phyloP scores from a whole-genome alignment of 257 asterid species.

The Lithospermum erythrorhizon region DNA sequence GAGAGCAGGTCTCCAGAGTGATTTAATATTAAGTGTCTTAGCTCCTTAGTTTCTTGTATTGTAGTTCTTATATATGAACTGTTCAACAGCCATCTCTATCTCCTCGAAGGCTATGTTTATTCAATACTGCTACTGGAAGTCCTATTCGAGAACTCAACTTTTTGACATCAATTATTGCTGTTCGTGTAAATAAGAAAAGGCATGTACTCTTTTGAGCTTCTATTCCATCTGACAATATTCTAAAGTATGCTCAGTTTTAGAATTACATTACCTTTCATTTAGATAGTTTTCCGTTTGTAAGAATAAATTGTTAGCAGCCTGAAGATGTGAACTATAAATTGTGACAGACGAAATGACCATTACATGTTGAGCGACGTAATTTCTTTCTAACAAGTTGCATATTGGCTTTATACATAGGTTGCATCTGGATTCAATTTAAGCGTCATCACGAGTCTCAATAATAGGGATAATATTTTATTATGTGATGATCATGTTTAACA shows the following conservation, averaged over 20 bases:
- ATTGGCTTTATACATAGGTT: too few relatives aligned
- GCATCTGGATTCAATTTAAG: too few relatives aligned
- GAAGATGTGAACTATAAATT: too few relatives aligned
- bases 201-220: slow-evolving; percentile 2
- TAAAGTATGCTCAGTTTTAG: background rate
- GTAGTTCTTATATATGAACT: slow-evolving; percentile 11
- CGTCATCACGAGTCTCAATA: too few relatives aligned
- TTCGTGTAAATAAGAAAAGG: slow-evolving; percentile 70
- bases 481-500: too few relatives aligned
- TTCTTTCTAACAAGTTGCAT: too few relatives aligned
- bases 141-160: slow-evolving; percentile 74
- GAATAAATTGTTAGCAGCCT: too few relatives aligned
- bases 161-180: slow-evolving; percentile 84
- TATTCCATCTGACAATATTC: background rate
- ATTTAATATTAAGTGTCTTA: background rate
- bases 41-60: background rate
- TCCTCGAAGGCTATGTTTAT: slow-evolving; percentile 79
- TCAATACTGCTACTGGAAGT: slow-evolving; percentile 54
- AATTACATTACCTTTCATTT: background rate
- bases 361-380: too few relatives aligned
- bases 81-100: slow-evolving; percentile 70
- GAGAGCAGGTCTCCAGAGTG: slow-evolving; percentile 61
- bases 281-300: too few relatives aligned
- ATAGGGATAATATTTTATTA: too few relatives aligned
- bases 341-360: too few relatives aligned